Base-by-base conservation (phyloP, 148 eudicot genomes). In the Bassia scoparia region DNA sequence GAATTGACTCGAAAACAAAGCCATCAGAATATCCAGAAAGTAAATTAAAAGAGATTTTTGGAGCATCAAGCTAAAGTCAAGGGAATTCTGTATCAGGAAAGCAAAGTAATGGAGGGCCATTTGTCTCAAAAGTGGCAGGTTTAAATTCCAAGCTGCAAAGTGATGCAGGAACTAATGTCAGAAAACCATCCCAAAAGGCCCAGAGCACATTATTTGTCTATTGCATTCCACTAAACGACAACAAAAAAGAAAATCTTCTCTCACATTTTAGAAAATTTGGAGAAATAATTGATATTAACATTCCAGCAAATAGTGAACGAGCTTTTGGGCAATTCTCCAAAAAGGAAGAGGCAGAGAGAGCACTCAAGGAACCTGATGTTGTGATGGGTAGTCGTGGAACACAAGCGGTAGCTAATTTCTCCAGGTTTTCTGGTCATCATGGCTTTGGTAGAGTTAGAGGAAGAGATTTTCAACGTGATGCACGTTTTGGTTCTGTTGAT, bases 311-410 rank as follows among this genome's bases (percentile, higher is more conserved):
- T 69, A 84, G 81, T 76, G 96, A 91, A 76, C 86, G 87, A 80
- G 97, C 98, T 66, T 94, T 94, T 94, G 96, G 91, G 82, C 98
- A 94, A 74, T 94, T 91, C 67, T 94, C 90, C 44, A 89, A 78
- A 78, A 89, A 90, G 78, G 93, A 89, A 81, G 98, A 91, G 77
- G 98, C 97, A 50, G 97, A 89, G 77, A 86, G 82, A 56, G 97
- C 98, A 70, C 70, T 94, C 9, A 91, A 83, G 83, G 97, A 96
- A 81, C 97, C 98, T 79, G 98, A 94, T 84, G 98, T 97, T 74
- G 96, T 94, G 55, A 94, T 94, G 97, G 98, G 97, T 50, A 94
- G 93, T 78, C 89, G 97, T 52, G n/a, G n/a, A n/a, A n/a, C n/a
- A n/a, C n/a, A n/a, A n/a, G n/a, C n/a, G n/a, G n/a, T n/a, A n/a